Conservation (phyloP, 225 moss, liverwort and hornwort species). For the Climacium dendroides region DNA sequence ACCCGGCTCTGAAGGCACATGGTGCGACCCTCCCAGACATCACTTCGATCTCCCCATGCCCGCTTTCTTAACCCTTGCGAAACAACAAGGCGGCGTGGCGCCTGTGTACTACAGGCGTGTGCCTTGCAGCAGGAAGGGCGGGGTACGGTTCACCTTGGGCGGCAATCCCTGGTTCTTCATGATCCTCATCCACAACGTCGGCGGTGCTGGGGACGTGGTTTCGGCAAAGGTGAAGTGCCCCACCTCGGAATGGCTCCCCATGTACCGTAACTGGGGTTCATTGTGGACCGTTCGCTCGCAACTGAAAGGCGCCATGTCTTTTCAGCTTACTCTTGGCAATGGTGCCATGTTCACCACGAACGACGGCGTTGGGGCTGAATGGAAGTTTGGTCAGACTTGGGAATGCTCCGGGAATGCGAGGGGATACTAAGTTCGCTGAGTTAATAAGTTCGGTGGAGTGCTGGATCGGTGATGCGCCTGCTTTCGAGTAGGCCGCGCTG, state of each 20-base stretch:
- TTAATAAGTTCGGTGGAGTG: neutral
- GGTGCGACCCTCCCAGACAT: slow-evolving; percentile 14
- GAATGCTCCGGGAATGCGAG: neutral
- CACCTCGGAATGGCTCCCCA: neutral
- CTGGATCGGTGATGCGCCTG: neutral
- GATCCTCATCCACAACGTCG: slow-evolving; percentile 17
- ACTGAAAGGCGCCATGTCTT: neutral
- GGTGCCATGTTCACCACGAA: neutral
- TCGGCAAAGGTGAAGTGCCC: neutral
- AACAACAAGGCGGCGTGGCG: slow-evolving; percentile 1
- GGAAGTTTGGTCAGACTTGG: slow-evolving; percentile 20
- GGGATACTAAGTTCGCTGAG: neutral
- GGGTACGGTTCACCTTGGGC: neutral
- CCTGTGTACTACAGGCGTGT: slow-evolving; percentile 7
- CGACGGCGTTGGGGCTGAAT: neutral
- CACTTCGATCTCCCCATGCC: slow-evolving; percentile 37
- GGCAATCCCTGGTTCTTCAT: slow-evolving; percentile 12
- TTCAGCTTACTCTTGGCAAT: neutral
- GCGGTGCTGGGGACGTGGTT: neutral
- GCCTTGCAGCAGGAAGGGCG: neutral
- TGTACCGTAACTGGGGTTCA: slow-evolving; percentile 11
- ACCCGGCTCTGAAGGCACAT: slow-evolving; percentile 3
- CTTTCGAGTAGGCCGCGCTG: neutral
- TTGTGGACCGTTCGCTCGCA: neutral
- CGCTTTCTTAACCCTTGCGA: slow-evolving; percentile 6